A percentile compares a stretch with the other conserved stretches of the same genome.
phyloP scores from a whole-genome alignment of 441 rosid genomes.

The Populus hybrid region DNA sequence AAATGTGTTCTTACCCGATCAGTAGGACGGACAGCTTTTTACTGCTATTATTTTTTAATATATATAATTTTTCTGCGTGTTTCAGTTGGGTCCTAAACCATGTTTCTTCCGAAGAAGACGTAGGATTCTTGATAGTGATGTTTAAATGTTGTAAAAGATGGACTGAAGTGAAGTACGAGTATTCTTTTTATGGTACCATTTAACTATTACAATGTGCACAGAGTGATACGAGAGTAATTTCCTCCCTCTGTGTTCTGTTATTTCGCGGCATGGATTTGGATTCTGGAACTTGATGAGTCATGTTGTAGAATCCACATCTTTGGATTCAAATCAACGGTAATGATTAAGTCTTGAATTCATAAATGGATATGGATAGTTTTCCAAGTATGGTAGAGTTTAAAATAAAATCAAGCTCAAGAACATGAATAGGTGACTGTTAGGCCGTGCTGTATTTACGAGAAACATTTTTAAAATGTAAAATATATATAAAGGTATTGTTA shows the following conservation, averaged over 20 bases:
- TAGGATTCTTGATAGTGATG: slow-evolving; percentile 4
- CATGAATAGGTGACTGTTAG: background rate
- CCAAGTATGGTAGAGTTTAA: no score
- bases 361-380: background rate
- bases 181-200: background rate
- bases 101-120: slow-evolving; percentile 10
- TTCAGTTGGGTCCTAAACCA: background rate
- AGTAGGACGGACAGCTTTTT: slow-evolving; percentile 6
- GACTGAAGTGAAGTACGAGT: slow-evolving; percentile 1
- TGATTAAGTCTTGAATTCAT: background rate
- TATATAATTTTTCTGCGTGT: slow-evolving; percentile 6
- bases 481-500: no score
- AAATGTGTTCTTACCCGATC: background rate
- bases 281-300: background rate
- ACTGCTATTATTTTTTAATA: slow-evolving; percentile 1
- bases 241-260: background rate
- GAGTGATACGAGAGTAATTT: background rate
- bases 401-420: no score
- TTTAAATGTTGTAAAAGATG: slow-evolving; percentile 9
- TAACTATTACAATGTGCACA: background rate
- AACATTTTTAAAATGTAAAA: background rate
- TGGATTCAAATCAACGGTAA: background rate
- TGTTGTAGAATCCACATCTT: background rate
- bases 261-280: background rate
- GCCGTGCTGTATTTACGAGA: background rate